Evolutionary conservation across 208 protist genomes (phyloP).

Genomic region (Zelonia costaricensis): DNA sequence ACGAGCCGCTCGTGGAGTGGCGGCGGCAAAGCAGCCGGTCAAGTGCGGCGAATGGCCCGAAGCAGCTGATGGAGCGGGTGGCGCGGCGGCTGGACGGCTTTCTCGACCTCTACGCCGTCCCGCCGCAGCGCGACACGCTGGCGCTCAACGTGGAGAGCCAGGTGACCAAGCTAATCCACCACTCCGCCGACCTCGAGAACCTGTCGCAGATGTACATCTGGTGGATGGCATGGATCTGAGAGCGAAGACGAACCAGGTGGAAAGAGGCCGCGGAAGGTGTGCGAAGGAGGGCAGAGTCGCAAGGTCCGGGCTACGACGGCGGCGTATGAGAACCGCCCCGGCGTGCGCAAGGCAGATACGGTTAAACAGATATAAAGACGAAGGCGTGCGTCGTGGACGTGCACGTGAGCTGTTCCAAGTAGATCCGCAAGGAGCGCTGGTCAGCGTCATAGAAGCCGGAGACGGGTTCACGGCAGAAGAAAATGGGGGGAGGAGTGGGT

Average conservation of each 20-base stretch:
- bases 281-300: neutral
- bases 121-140: slow-evolving; percentile 57
- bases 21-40: slow-evolving; percentile 21
- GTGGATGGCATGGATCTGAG: slow-evolving; percentile 95
- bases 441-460: too few relatives aligned
- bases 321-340: too few relatives aligned
- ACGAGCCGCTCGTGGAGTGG: slow-evolving; percentile 97
- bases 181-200: slow-evolving; percentile 91
- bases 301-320: too few relatives aligned
- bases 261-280: neutral
- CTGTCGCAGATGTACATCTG: slow-evolving; percentile 95
- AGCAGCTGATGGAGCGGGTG: slow-evolving; percentile 69
- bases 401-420: too few relatives aligned
- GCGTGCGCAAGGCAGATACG: too few relatives aligned
- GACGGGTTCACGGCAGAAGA: too few relatives aligned
- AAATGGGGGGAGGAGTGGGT: too few relatives aligned
- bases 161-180: slow-evolving; percentile 92
- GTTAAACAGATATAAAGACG: too few relatives aligned
- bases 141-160: slow-evolving; percentile 92
- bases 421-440: too few relatives aligned
- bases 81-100: slow-evolving; percentile 79
- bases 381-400: too few relatives aligned
- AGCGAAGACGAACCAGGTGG: neutral
- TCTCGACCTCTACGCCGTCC: slow-evolving; percentile 73
- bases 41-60: slow-evolving; percentile 33